Conservation (phyloP, 164 flowering plant genomes). For the Euptelea pleiosperma region DNA sequence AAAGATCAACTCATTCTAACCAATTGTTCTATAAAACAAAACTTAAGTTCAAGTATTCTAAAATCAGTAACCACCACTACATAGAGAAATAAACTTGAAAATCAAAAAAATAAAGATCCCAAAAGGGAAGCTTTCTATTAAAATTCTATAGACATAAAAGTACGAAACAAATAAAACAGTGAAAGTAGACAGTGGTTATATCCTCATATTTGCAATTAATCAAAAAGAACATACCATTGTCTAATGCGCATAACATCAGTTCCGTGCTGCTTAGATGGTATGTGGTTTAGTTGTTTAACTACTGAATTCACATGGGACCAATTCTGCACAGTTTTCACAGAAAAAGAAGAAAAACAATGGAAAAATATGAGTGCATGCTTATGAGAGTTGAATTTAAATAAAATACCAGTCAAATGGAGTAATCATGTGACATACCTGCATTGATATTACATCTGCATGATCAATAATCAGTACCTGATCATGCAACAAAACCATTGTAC, state of each 20-base stretch:
- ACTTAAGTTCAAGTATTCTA: no score
- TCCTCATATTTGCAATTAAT: not conserved
- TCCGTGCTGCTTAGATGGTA: constrained; percentile 73
- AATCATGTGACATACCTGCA: constrained; percentile 59
- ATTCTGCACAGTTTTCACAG: constrained; percentile 46
- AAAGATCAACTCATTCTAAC: no score
- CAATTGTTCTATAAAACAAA: no score
- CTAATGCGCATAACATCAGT: constrained; percentile 88
- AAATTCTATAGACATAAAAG: not conserved
- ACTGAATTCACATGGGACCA: constrained; percentile 70
- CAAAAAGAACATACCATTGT: constrained; percentile 51
- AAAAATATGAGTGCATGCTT: not conserved
- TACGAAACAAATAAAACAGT: not conserved
- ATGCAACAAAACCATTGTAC: constrained; percentile 12
- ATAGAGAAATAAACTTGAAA: no score
- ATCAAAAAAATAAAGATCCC: not conserved
- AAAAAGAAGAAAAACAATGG: not conserved
- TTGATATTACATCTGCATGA: constrained; percentile 87
- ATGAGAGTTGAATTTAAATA: not conserved
- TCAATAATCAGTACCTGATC: constrained; percentile 76
- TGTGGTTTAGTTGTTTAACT: constrained; percentile 57
- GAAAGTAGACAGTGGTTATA: not conserved
- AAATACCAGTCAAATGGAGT: constrained; percentile 3
- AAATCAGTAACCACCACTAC: no score
- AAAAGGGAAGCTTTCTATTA: no score